Evolutionary conservation across 1,139 yeast genomes (phyloP), one percentile per base, ranked within the genome.

Genomic region (Meyerozyma guilliermondii): DNA sequence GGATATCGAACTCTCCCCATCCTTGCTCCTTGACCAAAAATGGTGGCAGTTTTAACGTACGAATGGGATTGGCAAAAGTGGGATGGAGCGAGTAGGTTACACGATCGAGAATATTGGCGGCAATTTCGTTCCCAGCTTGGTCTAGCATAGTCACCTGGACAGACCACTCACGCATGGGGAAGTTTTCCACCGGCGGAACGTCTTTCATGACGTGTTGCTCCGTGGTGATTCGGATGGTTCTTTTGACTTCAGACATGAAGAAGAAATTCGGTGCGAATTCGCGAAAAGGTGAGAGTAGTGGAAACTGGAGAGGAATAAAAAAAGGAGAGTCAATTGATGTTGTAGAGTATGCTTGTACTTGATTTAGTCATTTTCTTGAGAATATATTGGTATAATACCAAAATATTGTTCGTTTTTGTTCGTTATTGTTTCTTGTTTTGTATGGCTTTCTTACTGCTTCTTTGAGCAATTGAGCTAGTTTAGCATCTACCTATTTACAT

Each of bases 1-100:
- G 88, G 58, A 92, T 77, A 59, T 91, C 96, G 58, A 91, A 91
- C 54, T 92, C 98, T 59, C 98, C 98, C 98, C 98, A 92, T 39
- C 98, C 98, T 68, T 88, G 85, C 63, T 92, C 98, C 59, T 83
- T 87, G 43, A 92, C 84, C 58, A 69, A 77, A 67, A 91, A 92
- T n/a, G 98, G 98, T 17, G 87, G 80, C 56, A 82, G 82, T 57
- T 87, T 88, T 56, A 88, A 63, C 7, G 84, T 74, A 65, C 98
- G 78, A 50, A 79, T 81, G 9, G 98, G 98, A 61, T 88, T 88
- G 43, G 81, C 80, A 65, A 92, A 92, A 11, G 98, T 92, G 31
- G 98, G 98, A 70, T 92, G 98, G 52, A 92, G 76, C 55, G 88
- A 83, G 63, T 91, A 92, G 16, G 95, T 87, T 42, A 89, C 98